Base-by-base conservation (phyloP, 208 protist species). In the Vickermania spadyakhi region DNA sequence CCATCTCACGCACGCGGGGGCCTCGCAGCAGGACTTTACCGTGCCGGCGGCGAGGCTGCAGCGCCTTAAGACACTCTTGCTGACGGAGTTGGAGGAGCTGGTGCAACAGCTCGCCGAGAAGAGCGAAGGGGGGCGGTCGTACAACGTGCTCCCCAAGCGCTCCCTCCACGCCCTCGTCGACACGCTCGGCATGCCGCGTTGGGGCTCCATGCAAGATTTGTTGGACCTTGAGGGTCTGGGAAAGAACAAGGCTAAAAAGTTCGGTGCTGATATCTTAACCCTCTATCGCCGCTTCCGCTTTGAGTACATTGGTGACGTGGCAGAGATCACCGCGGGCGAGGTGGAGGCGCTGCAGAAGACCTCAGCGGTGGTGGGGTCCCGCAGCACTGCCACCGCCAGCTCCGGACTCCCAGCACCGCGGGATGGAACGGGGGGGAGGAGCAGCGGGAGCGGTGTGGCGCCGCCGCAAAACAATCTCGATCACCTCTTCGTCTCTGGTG, bases 161-260 rank as follows among this genome's bases (percentile, higher is more conserved):
- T 87, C 82, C 22, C 85, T 94, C 36, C 70, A 90, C 53, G 77
- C 71, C 27, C 71, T 94, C 52, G 77, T 82, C 4, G 72, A 73
- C 13, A 94, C 84, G 30, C 70, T 94, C 4, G 58, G 60, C 1
- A 62, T 73, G 11, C 79, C 84, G 3, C 54, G 66, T 23, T 94
- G 84, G 84, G 87, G 87, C 7, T 77, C 71, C 30, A 77, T 89
- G 5, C 59, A 60, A 51, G 71, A 94, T 54, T 71, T 94, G 31
- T 73, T 25, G 29, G 84, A 94, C 70, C 58, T 94, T 2, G 87
- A 91, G 62, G 87, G 87, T 0, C 75, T 94, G 68, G 87, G 84
- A 3, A 91, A 90, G 77, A 87, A 86, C 72, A 94, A 94, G 71
- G 80, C 91, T 56, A 75, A 77, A 60, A 88, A 88, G 66, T 94